Evolutionary conservation across 441 rosid species (phyloP), one percentile per base, ranked within the genome.

Genomic region (Hura crepitans): DNA sequence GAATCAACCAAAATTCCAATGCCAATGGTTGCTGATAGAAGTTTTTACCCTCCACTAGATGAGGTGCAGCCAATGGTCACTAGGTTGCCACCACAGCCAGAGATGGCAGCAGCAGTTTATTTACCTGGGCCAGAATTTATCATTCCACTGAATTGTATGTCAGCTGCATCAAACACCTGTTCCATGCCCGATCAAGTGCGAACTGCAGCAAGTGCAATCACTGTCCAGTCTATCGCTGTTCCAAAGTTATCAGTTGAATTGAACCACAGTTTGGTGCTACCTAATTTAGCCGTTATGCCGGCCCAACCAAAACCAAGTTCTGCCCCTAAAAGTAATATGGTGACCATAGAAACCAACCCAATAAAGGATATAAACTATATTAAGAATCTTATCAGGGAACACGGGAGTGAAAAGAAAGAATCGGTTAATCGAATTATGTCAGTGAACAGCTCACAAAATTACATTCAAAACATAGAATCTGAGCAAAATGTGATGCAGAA

Each of bases 361-460:
- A 37, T 66, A 77, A 86, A 77, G 80, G 82, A 84, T 72, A 8
- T 70, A 45, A 71, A 78, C 80, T 85, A 85, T 79, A 57, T 83
- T 75, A 88, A 88, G 81, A 82, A 84, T 50, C 86, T 92, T 10
- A 86, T 88, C 17, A 85, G 83, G 82, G 79, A 81, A 77, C 94
- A 89, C 83, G 96, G 96, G 39, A 67, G 68, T 39, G 84, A 64
- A 37, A 78, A 67, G 78, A 72, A 72, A 63, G 81, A 81, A 66
- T 72, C 39, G 20, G 74, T 20, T 53, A 75, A 57, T 35, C 46
- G 20, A 70, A 30, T 54, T n/a, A 65, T 77, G 25, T 17, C 66
- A 20, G 66, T 78, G 71, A 75, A 13, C 39, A 79, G 64, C 42
- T 60, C 30, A 43, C 55, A 61, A 64, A 78, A 80, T 71, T 58